Base-by-base conservation (phyloP, 1,284 basidiomycete genomes). In the Ceratobasidium theobromae region DNA sequence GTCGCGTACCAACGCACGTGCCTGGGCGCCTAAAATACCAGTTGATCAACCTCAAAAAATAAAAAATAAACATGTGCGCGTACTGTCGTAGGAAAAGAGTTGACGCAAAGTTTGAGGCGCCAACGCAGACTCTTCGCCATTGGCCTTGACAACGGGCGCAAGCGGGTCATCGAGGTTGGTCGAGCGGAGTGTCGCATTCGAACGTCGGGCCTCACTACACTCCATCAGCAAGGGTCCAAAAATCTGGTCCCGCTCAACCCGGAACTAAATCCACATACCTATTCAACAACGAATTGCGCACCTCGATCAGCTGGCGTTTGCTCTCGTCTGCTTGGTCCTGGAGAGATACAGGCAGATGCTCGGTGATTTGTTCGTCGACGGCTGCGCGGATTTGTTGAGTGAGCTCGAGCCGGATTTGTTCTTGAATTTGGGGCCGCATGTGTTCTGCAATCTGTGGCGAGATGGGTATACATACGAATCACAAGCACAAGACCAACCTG, bases 41-140 rank as follows among this genome's bases (percentile, higher is more conserved):
- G 46, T 41, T 25, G 41, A 30, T 25, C 40, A 8, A 43, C 21
- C 18, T 41, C 12, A 18, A 21, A 46, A 21, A n/a, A 0, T 32
- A 8, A 32, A 28, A 14, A 41, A 25, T 40, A n/a, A 67, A 9
- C 28, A 51, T 14, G 51, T 4, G 18, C 6, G 75, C 79, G 73
- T 71, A 83, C 83, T 72, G 57, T 81, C 78, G 71, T 85, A 86
- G 2, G 76, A 74, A 65, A 84, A 79, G 3, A 86, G 73, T 2
- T 80, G 79, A 54, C 77, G 74, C 35, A 86, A 69, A 67, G 84
- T 79, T 0, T 75, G 72, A 1, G 85, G 85, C 68, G 79, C 86
- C 12, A 79, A 67, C 0, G 74, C 70, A 72, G 83, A 84, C 67
- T 72, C 74, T 53, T 74, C 77, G 1, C 84, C 84, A 68, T 83